Conservation (phyloP, 2,329 filamentous ascomycete species). For the Fusarium xyrophilum region DNA sequence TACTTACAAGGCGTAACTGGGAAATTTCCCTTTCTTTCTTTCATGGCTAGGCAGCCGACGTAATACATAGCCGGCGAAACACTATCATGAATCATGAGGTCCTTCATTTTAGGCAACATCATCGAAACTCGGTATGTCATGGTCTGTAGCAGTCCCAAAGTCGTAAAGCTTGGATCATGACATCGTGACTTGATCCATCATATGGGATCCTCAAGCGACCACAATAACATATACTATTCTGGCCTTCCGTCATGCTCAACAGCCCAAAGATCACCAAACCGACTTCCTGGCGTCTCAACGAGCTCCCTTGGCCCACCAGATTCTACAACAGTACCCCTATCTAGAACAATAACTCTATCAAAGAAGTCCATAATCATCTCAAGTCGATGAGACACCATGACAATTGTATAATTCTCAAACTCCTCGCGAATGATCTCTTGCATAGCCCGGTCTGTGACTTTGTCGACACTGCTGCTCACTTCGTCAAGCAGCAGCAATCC, state of each 20-base stretch:
- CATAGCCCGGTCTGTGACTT: slow-evolving; percentile 52
- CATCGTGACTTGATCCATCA: neutral
- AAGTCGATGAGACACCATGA: slow-evolving; percentile 56
- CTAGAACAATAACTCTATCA: slow-evolving; percentile 58
- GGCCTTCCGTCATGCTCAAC: slow-evolving; percentile 30
- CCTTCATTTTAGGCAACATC: too few species aligned
- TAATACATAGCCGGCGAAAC: neutral
- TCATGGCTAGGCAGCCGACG: too few species aligned
- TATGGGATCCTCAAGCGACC: neutral
- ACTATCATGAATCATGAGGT: neutral
- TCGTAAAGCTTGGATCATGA: neutral
- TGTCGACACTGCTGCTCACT: slow-evolving; percentile 52
- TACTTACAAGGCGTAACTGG: slow-evolving; percentile 6
- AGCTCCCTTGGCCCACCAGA: slow-evolving; percentile 38
- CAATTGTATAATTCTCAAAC: slow-evolving; percentile 59
- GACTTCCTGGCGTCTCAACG: slow-evolving; percentile 35
- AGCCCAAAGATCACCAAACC: slow-evolving; percentile 46
- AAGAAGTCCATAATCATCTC: slow-evolving; percentile 60
- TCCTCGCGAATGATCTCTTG: slow-evolving; percentile 50
- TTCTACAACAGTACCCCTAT: slow-evolving; percentile 56
- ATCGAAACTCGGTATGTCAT: accelerated
- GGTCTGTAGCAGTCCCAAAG: neutral
- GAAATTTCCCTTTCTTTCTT: neutral
- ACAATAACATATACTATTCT: neutral
- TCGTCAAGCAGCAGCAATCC: slow-evolving; percentile 52